Base-by-base conservation (phyloP, 2,329 filamentous ascomycete species). In the Sporothrix humicola region DNA sequence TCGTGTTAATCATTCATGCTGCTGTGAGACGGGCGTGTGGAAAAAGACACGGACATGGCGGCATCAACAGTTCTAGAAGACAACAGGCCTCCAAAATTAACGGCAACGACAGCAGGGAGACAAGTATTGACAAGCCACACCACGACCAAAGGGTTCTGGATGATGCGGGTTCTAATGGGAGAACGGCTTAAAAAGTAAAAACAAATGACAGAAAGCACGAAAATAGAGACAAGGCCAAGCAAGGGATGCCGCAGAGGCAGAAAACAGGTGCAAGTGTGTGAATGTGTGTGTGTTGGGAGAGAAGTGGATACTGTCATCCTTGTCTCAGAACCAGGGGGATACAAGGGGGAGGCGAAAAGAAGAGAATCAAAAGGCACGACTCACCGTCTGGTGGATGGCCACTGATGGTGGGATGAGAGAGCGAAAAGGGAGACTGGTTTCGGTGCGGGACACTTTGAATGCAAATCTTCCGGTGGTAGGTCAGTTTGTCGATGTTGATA, bases 281-380 rank as follows among this genome's bases (percentile, higher is more conserved):
- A 42, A 15, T 23, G 59, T 46, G 42, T 26, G 61, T 65, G 42
- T 63, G 37, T 31, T 26, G 31, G n/a, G 37, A 48, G 52, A 52
- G 31, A 23, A 46, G 69, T 71, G 70, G 58, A 63, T 54, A 54
- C 59, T 15, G 31, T 46, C 71, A 52, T 69, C 54, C 23, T 42
- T 73, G 71, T 73, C 71, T 73, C 71, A 73, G 65, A 61, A 72
- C 71, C 71, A 52, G 63, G 71, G 71, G 50, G 37, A 37, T 17
- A 72, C 71, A 72, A 66, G 59, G 71, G 56, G 70, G 70, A 56
- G 70, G 70, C 70, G 56, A 61, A 63, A 71, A 71, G 23, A 42
- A 50, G 20, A 70, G 52, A 26, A 44, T 13, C 6, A 70, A 37
- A 23, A 56, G n/a, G 50, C 48, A 23, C 54, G 48, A 69, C 69